Base-by-base conservation (phyloP, 371 early-diverging fungal genomes). In the Lichtheimia ramosa region DNA sequence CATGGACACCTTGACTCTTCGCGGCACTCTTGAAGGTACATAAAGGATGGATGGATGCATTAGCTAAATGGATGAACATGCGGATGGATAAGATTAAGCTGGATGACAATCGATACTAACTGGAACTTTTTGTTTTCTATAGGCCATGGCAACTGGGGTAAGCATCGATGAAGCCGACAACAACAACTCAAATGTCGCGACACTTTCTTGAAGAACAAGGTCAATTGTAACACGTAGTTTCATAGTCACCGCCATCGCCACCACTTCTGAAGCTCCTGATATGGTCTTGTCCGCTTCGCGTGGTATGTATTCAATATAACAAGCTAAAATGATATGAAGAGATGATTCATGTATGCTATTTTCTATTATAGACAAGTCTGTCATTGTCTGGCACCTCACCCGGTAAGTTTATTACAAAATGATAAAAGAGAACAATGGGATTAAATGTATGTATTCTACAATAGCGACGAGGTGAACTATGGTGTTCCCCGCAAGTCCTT, bases 301-400 rank as follows among this genome's bases (percentile, higher is more conserved):
- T 77, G 94, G 89, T 90, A 85, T 21, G 46, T 46, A 46, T 46
- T 14, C 3, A 43, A 18, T 14, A 43, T n/a, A n/a, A n/a, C n/a
- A n/a, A n/a, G n/a, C n/a, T 14, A 6, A 43, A 3, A 43, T 2
- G n/a, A 25, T 25, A 25, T 25, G 25, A 25, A 25, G 2, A 5
- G 25, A 25, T 25, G n/a, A 43, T 43, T 43, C 3, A 46, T 46
- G 46, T 14, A 46, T 46, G 46, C 0, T 46, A 8, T 40, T 13
- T 46, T 48, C 8, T 42, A 50, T 34, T 58, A 48, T 70, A 89
- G 94, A 96, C 88, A 97, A 95, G 92, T 85, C 94, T 68, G 83
- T 97, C 79, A 92, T 97, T 65, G 95, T 97, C 82, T 97, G 97
- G 97, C 81, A 89, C 79, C 83, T 97, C 74, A 91, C 89, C 73